A percentile compares a stretch with the other conserved stretches of the same genome.
Conservation (phyloP, 106 monocot species). For the Platanthera guangdongensis region DNA sequence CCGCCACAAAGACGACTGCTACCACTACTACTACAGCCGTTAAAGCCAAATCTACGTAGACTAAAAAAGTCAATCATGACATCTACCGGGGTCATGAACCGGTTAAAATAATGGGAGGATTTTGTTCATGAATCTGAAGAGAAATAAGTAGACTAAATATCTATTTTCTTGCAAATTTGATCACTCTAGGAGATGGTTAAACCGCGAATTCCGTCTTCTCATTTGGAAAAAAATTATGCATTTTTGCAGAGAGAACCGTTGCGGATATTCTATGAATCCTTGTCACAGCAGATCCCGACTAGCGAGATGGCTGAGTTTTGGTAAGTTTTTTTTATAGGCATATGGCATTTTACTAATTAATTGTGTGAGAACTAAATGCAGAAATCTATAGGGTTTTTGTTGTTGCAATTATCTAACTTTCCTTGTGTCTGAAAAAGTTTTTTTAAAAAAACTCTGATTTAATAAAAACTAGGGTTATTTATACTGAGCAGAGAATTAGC, state of each 20-base stretch:
- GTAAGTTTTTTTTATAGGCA: slow-evolving; percentile 21
- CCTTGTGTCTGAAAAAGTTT: background rate
- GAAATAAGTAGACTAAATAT: slow-evolving; percentile 15
- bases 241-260: slow-evolving; percentile 74
- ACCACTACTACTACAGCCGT: slow-evolving; percentile 34
- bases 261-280: slow-evolving; percentile 93
- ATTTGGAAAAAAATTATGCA: slow-evolving; percentile 7
- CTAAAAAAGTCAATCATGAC: no score
- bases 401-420: background rate
- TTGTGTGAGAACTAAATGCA: background rate
- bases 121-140: no score
- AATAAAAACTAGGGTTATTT: background rate
- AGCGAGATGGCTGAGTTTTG: slow-evolving; percentile 99
- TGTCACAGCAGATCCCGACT: slow-evolving; percentile 92
- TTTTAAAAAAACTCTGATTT: background rate
- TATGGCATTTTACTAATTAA: background rate
- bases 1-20: slow-evolving; percentile 37
- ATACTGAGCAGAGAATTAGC: background rate
- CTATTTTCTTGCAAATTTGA: slow-evolving; percentile 7
- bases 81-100: no score
- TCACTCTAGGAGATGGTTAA: background rate
- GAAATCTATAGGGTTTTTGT: background rate
- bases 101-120: no score
- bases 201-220: background rate
- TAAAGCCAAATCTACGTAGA: slow-evolving; percentile 38